phyloP scores from a whole-genome alignment of 225 moss, liverwort and hornwort genomes.

The Sphagnum tenellum region DNA sequence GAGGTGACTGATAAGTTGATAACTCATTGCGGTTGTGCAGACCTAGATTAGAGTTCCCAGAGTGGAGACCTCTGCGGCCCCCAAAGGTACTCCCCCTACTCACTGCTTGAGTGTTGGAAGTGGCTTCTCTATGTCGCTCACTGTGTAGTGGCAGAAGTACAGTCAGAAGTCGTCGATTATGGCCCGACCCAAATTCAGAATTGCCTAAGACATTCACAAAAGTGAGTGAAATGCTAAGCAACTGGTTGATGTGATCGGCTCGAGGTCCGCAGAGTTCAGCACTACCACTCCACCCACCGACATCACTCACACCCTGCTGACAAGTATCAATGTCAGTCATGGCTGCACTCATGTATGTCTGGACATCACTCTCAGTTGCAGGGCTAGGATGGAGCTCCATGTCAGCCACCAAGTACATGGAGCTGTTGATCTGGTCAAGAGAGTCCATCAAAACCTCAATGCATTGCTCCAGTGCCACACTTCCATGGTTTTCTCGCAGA shows the following conservation, averaged over 20 bases:
- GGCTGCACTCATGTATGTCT: constrained; percentile 22
- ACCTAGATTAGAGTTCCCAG: too few relatives aligned
- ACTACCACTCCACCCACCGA: constrained; percentile 31
- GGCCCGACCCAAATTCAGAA: constrained; percentile 5
- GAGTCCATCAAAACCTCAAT: constrained; percentile 27
- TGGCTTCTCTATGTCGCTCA: too few relatives aligned
- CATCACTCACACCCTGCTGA: constrained; percentile 33
- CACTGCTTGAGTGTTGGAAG: too few relatives aligned
- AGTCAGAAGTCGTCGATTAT: constrained; percentile 32
- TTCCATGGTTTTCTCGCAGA: too few relatives aligned
- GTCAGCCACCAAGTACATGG: constrained; percentile 20
- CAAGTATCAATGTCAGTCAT: constrained; percentile 45
- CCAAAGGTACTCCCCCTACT: too few relatives aligned
- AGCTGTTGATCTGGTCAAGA: constrained; percentile 17
- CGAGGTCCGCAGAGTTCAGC: constrained; percentile 17
- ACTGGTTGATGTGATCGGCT: constrained; percentile 20
- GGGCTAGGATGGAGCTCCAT: constrained; percentile 19
- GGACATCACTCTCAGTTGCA: constrained; percentile 12
- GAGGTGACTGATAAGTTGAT: too few relatives aligned
- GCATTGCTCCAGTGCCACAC: constrained; percentile 22
- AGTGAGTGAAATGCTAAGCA: constrained; percentile 40
- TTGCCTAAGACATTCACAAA: constrained; percentile 22
- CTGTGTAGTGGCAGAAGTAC: too few relatives aligned
- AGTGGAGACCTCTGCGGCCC: too few relatives aligned
- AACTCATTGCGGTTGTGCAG: too few relatives aligned